Conservation (phyloP, 495 filamentous ascomycete genomes). For the Pseudomonodictys pantanalensis region DNA sequence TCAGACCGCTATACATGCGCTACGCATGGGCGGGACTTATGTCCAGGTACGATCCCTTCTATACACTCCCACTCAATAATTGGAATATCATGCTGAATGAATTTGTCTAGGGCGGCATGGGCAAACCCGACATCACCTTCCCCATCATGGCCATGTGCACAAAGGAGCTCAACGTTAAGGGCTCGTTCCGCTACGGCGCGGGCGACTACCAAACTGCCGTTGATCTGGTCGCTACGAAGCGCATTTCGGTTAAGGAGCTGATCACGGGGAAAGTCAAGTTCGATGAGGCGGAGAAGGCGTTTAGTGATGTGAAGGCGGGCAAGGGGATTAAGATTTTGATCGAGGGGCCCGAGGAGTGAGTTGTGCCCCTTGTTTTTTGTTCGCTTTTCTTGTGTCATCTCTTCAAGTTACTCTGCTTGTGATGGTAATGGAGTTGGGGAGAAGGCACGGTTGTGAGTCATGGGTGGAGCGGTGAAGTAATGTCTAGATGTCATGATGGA, state of each 20-base stretch:
- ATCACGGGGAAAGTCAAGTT: conserved; percentile 69
- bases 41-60: conserved; percentile 58
- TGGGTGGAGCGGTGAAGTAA: background rate
- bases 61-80: background rate
- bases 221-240: conserved; percentile 60
- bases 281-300: conserved; percentile 70
- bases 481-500: background rate
- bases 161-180: conserved; percentile 78
- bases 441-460: background rate
- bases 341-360: conserved; percentile 49
- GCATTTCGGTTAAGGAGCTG: conserved; percentile 67
- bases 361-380: conserved; percentile 38
- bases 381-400: background rate
- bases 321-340: conserved; percentile 85
- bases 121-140: conserved; percentile 70
- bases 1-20: conserved; percentile 66
- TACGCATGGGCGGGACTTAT: conserved; percentile 71
- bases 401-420: background rate
- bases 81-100: background rate
- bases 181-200: conserved; percentile 77
- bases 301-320: conserved; percentile 70
- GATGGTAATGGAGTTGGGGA: background rate
- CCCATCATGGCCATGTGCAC: conserved; percentile 77
- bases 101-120: conserved; percentile 57
- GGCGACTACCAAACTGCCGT: conserved; percentile 80